Conservation (phyloP, 192 early-diverging fungal genomes). For the Coemansia sp. region DNA sequence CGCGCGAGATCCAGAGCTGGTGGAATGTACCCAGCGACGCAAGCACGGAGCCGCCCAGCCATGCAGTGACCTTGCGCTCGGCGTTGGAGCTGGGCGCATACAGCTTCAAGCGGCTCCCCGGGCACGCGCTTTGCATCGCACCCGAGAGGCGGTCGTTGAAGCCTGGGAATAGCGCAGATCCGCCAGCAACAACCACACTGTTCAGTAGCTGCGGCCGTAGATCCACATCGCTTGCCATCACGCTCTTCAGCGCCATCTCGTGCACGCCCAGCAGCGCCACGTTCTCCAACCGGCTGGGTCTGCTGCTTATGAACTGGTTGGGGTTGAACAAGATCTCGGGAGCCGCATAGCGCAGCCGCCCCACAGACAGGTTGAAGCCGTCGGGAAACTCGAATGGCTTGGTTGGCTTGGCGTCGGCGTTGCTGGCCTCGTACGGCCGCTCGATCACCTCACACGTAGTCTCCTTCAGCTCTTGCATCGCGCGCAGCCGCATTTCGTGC, state of each 20-base stretch:
- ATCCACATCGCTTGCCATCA: constrained; percentile 83
- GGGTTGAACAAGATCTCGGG: constrained; percentile 92
- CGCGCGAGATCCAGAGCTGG: constrained; percentile 96
- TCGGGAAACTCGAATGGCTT: constrained; percentile 95
- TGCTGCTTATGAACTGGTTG: constrained; percentile 58
- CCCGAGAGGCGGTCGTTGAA: constrained; percentile 78
- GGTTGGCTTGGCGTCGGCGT: constrained; percentile 63
- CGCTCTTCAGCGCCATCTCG: constrained; percentile 73
- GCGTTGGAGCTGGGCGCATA: constrained; percentile 50
- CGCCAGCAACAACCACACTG: constrained; percentile 90
- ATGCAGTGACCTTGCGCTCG: constrained; percentile 85
- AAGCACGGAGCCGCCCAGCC: constrained; percentile 97
- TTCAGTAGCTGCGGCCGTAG: constrained; percentile 77
- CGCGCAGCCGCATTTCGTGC: constrained; percentile 71
- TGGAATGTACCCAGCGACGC: constrained; percentile 96
- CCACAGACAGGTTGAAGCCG: constrained; percentile 87
- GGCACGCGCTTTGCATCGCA: constrained; percentile 32
- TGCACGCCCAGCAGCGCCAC: constrained; percentile 61
- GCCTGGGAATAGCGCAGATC: constrained; percentile 82
- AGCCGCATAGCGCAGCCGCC: constrained; percentile 74
- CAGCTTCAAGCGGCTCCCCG: constrained; percentile 73
- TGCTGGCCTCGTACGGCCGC: constrained; percentile 25
- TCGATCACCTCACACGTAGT: constrained; percentile 78
- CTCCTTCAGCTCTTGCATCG: constrained; percentile 94
- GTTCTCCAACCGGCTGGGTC: constrained; percentile 20